Evolutionary conservation across 345 rosid genomes (phyloP), one percentile per base, ranked within the genome.

Genomic region (Hibiscus syriacus): DNA sequence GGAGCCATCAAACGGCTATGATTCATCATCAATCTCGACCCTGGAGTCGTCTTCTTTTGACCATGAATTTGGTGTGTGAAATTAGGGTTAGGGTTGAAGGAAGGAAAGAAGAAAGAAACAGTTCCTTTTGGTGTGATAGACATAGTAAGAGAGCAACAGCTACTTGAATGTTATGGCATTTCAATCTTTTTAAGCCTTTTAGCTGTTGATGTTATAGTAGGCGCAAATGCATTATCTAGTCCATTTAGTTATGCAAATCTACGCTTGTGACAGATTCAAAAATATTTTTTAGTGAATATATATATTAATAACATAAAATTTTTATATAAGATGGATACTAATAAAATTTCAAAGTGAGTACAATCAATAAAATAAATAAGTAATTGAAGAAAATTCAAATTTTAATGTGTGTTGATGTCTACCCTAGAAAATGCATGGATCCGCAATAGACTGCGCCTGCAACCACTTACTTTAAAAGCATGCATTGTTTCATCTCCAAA

Each of bases 141-240:
- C 20, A 41, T 23, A 53, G 29, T 7, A n/a, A 54, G 56, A 29
- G 26, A 13, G 43, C 45, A 10, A 48, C 43, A 25, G 67, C 67
- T 25, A 32, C 34, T 20, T 52, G 49, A 32, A 48, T 66, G 69
- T 66, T 50, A 32, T 66, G 58, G 69, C 69, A 66, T 66, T 50
- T 66, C 58, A 50, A 23, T 45, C 68, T 27, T 64, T 64, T 56
- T 27, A 56, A 58, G 63, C 5, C 39, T 57, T 56, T 55, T 3
- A 23, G 26, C 56, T 8, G 25, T 53, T 48, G 7, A 45, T 43
- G 13, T 41, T 10, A 41, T 41, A n/a, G n/a, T n/a, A n/a, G n/a
- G n/a, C n/a, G n/a, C n/a, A n/a, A n/a, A n/a, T 13, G 48, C 16
- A 41, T 14, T 43, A 19, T 49, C 22, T 19, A 38, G 32, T 60